Evolutionary conservation across 2,329 filamentous ascomycete species (phyloP).

Genomic region (Trematosphaeria pertusa): DNA sequence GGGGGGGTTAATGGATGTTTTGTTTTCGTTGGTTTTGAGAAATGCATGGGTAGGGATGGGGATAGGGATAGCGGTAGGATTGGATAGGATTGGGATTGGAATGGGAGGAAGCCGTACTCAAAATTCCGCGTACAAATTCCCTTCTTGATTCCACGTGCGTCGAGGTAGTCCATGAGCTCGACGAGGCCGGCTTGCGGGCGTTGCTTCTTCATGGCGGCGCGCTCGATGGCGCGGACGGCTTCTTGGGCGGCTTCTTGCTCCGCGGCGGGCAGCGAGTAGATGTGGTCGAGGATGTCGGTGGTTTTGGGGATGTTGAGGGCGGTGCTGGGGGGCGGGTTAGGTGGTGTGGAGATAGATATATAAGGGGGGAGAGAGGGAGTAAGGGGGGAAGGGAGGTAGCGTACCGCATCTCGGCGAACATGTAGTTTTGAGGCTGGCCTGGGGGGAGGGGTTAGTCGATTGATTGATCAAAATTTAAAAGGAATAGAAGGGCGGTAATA

Average conservation of each 20-base stretch:
- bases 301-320: constrained; percentile 75
- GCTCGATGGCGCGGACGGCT: constrained; percentile 80
- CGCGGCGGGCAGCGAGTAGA: constrained; percentile 72
- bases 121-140: constrained; percentile 96
- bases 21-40: constrained; percentile 20
- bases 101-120: constrained; percentile 41
- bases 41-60: neutral
- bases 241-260: constrained; percentile 71
- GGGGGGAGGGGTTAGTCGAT: constrained; percentile 1
- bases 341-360: no score
- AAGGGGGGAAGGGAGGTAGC: neutral
- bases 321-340: no score
- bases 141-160: constrained; percentile 70
- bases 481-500: neutral
- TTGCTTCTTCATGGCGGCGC: constrained; percentile 79
- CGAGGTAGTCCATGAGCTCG: constrained; percentile 82
- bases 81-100: neutral
- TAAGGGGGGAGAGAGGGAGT: neutral
- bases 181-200: constrained; percentile 81
- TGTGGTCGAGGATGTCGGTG: constrained; percentile 87
- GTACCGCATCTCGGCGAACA: constrained; percentile 93
- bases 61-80: constrained; percentile 3
- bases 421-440: constrained; percentile 92
- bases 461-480: neutral
- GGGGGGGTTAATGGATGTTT: no score